Percentiles rank a stretch among this genome's conserved stretches.
These are phyloP conservation scores for Pseudevernia furfuracea DNA, from an alignment of 495 filamentous ascomycete genomes.

Conservation along the genomic window DNA sequence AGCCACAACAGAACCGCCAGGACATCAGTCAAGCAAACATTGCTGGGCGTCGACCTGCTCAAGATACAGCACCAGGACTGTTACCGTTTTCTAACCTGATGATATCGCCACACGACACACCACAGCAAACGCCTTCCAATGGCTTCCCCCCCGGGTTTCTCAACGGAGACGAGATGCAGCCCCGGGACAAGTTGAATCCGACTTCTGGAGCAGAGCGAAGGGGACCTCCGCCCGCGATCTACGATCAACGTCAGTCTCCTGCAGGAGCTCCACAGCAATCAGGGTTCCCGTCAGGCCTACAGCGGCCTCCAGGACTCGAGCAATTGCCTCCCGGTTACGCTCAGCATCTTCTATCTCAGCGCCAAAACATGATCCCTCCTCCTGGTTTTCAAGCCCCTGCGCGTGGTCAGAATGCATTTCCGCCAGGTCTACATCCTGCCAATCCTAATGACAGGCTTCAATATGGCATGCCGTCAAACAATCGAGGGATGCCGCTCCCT, in stretches of 20 bases:
- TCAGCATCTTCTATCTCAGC: constrained; percentile 31
- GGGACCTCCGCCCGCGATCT: constrained; percentile 39
- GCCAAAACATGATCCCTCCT: constrained; percentile 39
- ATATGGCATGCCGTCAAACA: constrained; percentile 16
- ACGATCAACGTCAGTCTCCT: constrained; percentile 30
- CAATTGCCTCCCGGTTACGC: constrained; percentile 33
- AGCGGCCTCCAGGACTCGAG: constrained; percentile 45
- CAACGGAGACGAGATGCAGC: constrained; percentile 37
- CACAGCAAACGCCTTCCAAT: constrained; percentile 36
- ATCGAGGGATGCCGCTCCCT: constrained; percentile 44
- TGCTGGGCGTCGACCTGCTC: constrained; percentile 27
- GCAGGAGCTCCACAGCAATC: constrained; percentile 16
- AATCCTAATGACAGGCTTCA: constrained; percentile 27
- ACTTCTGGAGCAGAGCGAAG: constrained; percentile 23
- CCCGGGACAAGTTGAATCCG: constrained; percentile 33
- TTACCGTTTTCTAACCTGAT: constrained; percentile 40
- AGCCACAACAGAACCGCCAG: constrained; percentile 44
- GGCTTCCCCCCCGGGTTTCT: constrained; percentile 33
- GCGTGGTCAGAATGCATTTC: constrained; percentile 36
- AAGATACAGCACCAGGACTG: constrained; percentile 35
- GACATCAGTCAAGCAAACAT: constrained; percentile 33
- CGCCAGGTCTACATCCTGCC: constrained; percentile 37
- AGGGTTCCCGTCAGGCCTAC: constrained; percentile 25
- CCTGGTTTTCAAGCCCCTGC: constrained; percentile 38
- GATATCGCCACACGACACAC: constrained; percentile 39